Percentiles rank a stretch among this genome's conserved stretches.
These are phyloP conservation scores for Jackrogersella multiformis DNA, from an alignment of 495 filamentous ascomycete species.

Conservation along the genomic window DNA sequence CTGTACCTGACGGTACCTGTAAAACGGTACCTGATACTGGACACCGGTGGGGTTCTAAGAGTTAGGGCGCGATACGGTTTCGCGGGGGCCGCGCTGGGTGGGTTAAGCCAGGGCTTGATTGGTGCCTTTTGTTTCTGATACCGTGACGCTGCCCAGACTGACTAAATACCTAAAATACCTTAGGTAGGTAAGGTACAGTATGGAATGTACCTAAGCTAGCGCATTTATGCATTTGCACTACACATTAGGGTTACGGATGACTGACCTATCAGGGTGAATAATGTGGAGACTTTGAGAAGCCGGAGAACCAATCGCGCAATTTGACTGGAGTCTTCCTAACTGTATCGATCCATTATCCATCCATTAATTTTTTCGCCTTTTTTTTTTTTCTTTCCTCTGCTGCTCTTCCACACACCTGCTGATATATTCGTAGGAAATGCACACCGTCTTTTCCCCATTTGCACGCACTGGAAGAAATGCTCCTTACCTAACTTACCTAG, in stretches of 20 bases:
- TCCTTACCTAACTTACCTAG: not conserved
- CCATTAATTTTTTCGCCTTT: not conserved
- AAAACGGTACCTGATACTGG: constrained; percentile 2
- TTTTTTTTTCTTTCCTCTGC: not conserved
- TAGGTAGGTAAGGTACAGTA: no score
- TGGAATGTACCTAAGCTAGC: constrained; percentile 16
- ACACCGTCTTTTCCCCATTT: constrained; percentile 9
- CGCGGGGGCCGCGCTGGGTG: constrained; percentile 16
- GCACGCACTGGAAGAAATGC: not conserved
- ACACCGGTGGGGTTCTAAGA: no score
- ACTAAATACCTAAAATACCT: no score
- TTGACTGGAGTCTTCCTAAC: not conserved
- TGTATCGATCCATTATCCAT: not conserved
- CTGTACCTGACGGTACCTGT: not conserved
- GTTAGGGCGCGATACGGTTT: constrained; percentile 21
- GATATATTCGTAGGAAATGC: not conserved
- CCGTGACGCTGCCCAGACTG: constrained; percentile 27
- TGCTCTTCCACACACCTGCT: not conserved
- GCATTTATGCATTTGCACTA: constrained; percentile 8
- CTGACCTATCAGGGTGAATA: constrained; percentile 12
- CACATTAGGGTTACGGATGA: not conserved
- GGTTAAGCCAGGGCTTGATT: constrained; percentile 8
- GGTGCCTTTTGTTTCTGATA: constrained; percentile 20
- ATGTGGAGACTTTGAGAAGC: constrained; percentile 19
- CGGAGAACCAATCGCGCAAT: constrained; percentile 14